Evolutionary conservation across 495 filamentous ascomycete genomes (phyloP).

Genomic region (Aspergillus cristatus): DNA sequence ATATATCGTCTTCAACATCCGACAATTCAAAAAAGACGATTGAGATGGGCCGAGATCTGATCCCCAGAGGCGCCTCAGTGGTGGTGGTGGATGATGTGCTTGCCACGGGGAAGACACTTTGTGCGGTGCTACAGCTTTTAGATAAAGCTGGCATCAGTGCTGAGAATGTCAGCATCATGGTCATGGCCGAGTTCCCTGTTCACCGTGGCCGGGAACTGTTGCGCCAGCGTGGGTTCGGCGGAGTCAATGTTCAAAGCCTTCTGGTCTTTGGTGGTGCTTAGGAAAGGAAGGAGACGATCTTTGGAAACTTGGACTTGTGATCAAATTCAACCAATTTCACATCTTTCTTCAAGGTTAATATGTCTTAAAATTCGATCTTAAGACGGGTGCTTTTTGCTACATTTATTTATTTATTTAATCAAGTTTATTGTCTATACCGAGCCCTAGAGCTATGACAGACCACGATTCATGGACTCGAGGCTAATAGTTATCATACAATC

Average conservation of each 20-base stretch:
- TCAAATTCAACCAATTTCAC: no score
- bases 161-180: conserved; percentile 43
- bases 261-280: conserved; percentile 37
- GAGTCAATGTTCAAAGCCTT: conserved; percentile 48
- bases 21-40: conserved; percentile 26
- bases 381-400: no score
- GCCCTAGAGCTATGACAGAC: no score
- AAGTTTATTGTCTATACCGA: no score
- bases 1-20: conserved; percentile 45
- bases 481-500: no score
- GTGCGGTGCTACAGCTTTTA: conserved; percentile 46
- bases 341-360: no score
- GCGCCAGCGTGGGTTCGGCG: conserved; percentile 46
- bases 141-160: conserved; percentile 30
- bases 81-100: conserved; percentile 59
- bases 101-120: conserved; percentile 51
- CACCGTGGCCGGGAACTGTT: conserved; percentile 48
- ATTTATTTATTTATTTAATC: no score
- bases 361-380: no score
- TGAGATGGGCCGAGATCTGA: conserved; percentile 41
- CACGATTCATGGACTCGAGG: no score
- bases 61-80: conserved; percentile 39
- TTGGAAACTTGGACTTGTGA: no score
- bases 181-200: conserved; percentile 53
- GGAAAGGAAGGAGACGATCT: neutral